Percentiles rank a stretch among this genome's conserved stretches.
phyloP scores from a whole-genome alignment of 768 basidiomycete species.

The Suillus paluster region DNA sequence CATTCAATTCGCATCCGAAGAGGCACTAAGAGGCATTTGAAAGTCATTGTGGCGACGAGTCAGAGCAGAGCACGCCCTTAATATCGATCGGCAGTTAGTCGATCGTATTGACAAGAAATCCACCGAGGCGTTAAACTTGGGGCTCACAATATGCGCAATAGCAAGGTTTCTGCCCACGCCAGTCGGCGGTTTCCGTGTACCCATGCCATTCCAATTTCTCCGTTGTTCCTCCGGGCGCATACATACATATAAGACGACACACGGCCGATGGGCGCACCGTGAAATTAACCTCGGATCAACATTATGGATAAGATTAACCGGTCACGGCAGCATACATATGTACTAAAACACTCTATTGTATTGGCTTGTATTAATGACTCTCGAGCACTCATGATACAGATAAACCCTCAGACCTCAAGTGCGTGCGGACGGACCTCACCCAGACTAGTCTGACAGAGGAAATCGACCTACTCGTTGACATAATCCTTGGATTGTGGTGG shows the following conservation, averaged over 20 bases:
- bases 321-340: not conserved
- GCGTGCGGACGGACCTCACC: not conserved
- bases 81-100: not conserved
- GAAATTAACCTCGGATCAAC: not conserved
- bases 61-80: not conserved
- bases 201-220: too few species aligned
- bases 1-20: not conserved
- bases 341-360: too few species aligned
- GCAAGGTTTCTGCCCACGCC: not conserved
- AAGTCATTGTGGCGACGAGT: not conserved
- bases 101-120: not conserved
- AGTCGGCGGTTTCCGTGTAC: not conserved
- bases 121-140: not conserved
- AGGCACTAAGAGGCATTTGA: not conserved
- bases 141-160: not conserved
- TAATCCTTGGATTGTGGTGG: not conserved
- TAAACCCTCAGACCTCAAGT: not conserved
- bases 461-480: not conserved
- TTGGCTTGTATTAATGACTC: too few species aligned
- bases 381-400: not conserved
- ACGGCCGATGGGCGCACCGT: not conserved
- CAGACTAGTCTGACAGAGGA: not conserved
- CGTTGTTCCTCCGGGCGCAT: not conserved
- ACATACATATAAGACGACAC: not conserved
- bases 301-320: not conserved